Base-by-base conservation (phyloP, 345 rosid genomes). In the Arabis hirsuta region DNA sequence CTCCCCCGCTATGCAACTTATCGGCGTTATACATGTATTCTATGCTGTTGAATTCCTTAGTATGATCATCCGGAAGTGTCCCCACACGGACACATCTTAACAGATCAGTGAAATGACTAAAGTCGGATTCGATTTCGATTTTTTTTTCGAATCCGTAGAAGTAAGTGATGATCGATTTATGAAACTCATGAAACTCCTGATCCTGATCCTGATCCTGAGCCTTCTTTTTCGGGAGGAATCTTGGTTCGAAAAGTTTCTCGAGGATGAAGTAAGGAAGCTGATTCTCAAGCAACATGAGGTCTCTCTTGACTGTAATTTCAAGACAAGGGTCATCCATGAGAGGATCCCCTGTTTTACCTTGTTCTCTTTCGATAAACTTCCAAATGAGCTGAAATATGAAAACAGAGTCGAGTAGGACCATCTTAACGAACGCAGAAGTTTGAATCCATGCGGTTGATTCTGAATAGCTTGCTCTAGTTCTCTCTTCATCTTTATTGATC, bases 211-310 rank as follows among this genome's bases (percentile, higher is more conserved):
- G n/a, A n/a, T n/a, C n/a, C n/a, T 22, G 24, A 22, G 24, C 0
- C 24, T 22, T 22, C 24, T 22, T 22, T 22, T 22, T 22, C 24
- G 24, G 24, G 6, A 0, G 0, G n/a, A 54, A 13, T 11, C 0
- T 31, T 1, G 39, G 2, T 1, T 38, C 10, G 4, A 62, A 76
- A 16, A 76, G 62, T 2, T 63, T 34, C 2, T 51, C 6, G 1
- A 77, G 68, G 41, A 77, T 55, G 19, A 58, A 71, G 62, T 64
- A 77, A 27, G 80, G 73, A 50, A 71, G 72, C 5, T 77, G 80
- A 47, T 65, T 73, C 48, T 73, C 77, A 4, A 73, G 72, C 31
- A 73, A 74, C 0, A 67, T 20, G 26, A 74, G 59, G 26, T 74
- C 67, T n/a, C 1, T 19, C 1, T 0, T 0, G 13, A 60, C 29